These are phyloP conservation scores for Primulina huaijiensis DNA, from an alignment of 257 asterid species.

Conservation along the genomic window DNA sequence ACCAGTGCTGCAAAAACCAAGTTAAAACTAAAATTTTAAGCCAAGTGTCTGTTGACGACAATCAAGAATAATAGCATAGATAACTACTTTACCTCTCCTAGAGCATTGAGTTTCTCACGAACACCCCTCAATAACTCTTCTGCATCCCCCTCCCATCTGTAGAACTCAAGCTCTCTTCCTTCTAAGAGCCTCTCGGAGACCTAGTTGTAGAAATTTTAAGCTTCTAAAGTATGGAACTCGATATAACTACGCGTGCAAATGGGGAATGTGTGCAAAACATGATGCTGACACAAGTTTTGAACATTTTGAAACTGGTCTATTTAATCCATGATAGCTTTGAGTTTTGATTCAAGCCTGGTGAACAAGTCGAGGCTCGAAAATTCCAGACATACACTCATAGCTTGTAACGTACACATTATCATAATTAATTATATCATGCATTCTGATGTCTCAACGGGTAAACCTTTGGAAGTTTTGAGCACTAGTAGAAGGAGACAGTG, in stretches of 20 bases:
- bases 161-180: conserved; percentile 67
- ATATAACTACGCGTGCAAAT: conserved; percentile 2
- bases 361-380: background rate
- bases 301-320: background rate
- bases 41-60: conserved; percentile 3
- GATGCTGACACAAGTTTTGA: background rate
- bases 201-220: conserved; percentile 36
- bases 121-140: conserved; percentile 62
- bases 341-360: background rate
- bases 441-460: background rate
- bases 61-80: background rate
- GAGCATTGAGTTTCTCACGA: conserved; percentile 77
- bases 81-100: conserved; percentile 59
- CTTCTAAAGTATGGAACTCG: background rate
- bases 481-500: background rate
- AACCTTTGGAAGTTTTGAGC: background rate
- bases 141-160: conserved; percentile 72
- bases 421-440: background rate
- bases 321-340: background rate
- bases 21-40: conserved; percentile 1
- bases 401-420: background rate
- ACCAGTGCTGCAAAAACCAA: conserved; percentile 67
- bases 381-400: background rate
- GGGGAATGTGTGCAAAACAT: background rate
- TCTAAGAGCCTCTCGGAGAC: conserved; percentile 54